Evolutionary conservation across 179 eudicot species (phyloP), one percentile per base, ranked within the genome.

Genomic region (Camellia oleifera): DNA sequence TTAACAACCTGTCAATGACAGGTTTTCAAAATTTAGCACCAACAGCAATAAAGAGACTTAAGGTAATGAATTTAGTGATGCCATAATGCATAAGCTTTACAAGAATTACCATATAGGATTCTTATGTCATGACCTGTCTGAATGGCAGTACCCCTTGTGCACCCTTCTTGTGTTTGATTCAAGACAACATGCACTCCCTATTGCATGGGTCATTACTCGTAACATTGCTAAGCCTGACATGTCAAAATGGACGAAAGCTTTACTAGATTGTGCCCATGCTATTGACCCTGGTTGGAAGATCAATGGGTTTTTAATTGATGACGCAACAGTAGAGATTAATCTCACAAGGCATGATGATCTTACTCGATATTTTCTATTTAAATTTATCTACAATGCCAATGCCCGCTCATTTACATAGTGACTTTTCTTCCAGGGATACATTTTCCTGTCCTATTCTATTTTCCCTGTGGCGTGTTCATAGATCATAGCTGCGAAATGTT

Each of bases 141-240:
- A 86, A 74, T 87, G 80, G 79, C 92, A 96, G 99, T 94, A 94
- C 79, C 99, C 99, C 32, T 80, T 94, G 84, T 92, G 90, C 92
- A 91, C 99, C 18, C 92, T 96, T 87, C 97, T 96, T 81, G 99
- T 92, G 74, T 96, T 96, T 84, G 99, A 96, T 84, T 94, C 99
- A 78, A 88, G 97, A 82, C 98, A 89, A 75, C 99, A 94, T 85
- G 97, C 99, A 40, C 94, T 96, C 74, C 99, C 99, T 77, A 95
- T 96, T 77, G 99, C 97, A 60, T 96, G 99, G 99, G 81, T 96
- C 78, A 88, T 96, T 79, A 92, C 95, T 57, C 97, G 92, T 68
- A 94, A 90, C 87, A 85, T 84, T 85, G 91, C 98, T 17, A 94
- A 92, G 85, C 79, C 81, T 52, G 99, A 96, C 86, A 90, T 91